These are phyloP conservation scores for Boletales sp. DNA, from an alignment of 768 basidiomycete genomes.

Conservation along the genomic window DNA sequence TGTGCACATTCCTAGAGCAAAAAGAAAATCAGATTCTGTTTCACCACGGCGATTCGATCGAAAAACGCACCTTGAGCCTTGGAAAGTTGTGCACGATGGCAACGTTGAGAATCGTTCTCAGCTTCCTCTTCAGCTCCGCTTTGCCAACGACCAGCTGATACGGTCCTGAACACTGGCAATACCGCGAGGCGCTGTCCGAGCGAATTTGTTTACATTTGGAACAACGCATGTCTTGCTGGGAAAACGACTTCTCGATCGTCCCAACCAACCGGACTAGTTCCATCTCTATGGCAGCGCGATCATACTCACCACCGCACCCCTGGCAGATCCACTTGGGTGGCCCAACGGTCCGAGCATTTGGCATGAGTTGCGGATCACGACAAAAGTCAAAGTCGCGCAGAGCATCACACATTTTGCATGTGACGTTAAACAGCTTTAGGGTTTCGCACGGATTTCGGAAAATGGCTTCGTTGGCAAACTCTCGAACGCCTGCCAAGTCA, in stretches of 20 bases:
- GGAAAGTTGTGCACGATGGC: slow-evolving; percentile 68
- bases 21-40: neutral
- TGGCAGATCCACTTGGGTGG: slow-evolving; percentile 65
- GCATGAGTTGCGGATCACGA: slow-evolving; percentile 80
- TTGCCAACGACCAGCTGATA: slow-evolving; percentile 73
- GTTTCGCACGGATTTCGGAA: slow-evolving; percentile 94
- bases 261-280: slow-evolving; percentile 75
- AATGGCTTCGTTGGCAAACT: slow-evolving; percentile 79
- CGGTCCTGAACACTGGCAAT: slow-evolving; percentile 85
- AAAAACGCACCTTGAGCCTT: slow-evolving; percentile 57
- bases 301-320: slow-evolving; percentile 81
- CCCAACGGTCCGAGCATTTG: slow-evolving; percentile 46
- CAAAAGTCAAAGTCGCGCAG: slow-evolving; percentile 95
- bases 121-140: slow-evolving; percentile 63
- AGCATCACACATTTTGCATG: slow-evolving; percentile 82
- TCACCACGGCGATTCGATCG: neutral
- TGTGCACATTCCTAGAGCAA: slow-evolving; percentile 37
- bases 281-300: slow-evolving; percentile 84
- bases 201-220: slow-evolving; percentile 88
- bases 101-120: slow-evolving; percentile 83
- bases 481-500: slow-evolving; percentile 80
- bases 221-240: slow-evolving; percentile 90
- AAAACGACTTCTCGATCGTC: slow-evolving; percentile 65
- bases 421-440: slow-evolving; percentile 78
- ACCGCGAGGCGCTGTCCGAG: slow-evolving; percentile 79